Base-by-base conservation (phyloP, 208 protist species). In the Acanthamoeba castellanii region DNA sequence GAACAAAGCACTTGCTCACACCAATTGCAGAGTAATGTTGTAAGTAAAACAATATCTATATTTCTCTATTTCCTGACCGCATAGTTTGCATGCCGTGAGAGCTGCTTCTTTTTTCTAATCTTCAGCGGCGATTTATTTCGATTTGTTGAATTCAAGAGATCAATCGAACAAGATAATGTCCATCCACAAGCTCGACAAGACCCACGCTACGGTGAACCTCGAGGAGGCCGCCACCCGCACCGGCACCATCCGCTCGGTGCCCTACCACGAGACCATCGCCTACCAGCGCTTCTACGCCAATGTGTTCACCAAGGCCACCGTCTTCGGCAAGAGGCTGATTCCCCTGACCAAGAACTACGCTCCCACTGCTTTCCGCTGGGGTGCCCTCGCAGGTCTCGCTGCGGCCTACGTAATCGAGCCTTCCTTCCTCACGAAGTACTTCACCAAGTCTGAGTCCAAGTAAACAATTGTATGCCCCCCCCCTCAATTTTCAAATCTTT, bases 141-240 rank as follows among this genome's bases (percentile, higher is more conserved):
- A 25, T 74, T 42, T 37, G 66, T 74, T 32, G 66, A 34, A 30
- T 30, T 30, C 27, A 11, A 74, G 66, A 74, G 22, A 42, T 74
- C 30, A 37, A 74, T 16, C 27, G 18, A 74, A 37, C 59, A 13
- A 13, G 0, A 66, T 9, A 34, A 88, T 88, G 81, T 88, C 81
- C 81, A 88, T 88, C 50, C 81, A 88, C 81, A 88, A 88, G 81
- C 81, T 88, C 81, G 81, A 88, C 81, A 88, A 88, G 81, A 14
- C 52, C 27, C 81, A 88, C 81, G 25, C 81, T 16, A 88, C 81
- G 30, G 52, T 88, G 30, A 88, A 88, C 52, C 81, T 88, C 30
- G 81, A 88, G 81, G 81, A 88, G 81, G 81, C 81, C 27, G 50
- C 81, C 13, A 25, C 45, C 14, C 81, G 81, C 42, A 57, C 34